phyloP scores from a whole-genome alignment of 1,284 basidiomycete species.

The Mycena citricolor region DNA sequence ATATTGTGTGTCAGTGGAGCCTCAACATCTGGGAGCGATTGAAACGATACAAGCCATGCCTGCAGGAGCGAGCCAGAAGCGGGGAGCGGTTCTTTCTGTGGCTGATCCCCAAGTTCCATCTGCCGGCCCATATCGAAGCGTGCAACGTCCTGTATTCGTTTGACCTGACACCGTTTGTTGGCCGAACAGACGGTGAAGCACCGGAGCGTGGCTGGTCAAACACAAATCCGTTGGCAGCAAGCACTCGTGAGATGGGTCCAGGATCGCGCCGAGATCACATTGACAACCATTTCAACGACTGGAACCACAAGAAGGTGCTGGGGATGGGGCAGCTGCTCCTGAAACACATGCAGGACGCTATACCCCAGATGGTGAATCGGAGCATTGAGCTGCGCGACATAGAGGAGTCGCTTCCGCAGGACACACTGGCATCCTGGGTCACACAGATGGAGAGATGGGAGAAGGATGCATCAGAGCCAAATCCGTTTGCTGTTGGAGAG shows the following conservation, averaged over 20 bases:
- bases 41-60: neutral
- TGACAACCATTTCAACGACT: constrained; percentile 32
- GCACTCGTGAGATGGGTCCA: constrained; percentile 35
- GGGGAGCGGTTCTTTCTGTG: neutral
- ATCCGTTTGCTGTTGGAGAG: constrained; percentile 2
- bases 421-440: neutral
- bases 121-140: constrained; percentile 4
- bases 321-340: constrained; percentile 11
- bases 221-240: constrained; percentile 28
- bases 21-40: constrained; percentile 13
- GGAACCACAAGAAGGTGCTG: constrained; percentile 31
- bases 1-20: constrained; percentile 25
- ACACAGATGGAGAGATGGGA: neutral
- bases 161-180: constrained; percentile 26
- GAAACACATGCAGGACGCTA: constrained; percentile 2
- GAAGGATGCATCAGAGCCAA: neutral
- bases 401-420: neutral
- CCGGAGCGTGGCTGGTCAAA: constrained; percentile 33
- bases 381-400: neutral
- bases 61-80: neutral
- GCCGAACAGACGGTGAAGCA: constrained; percentile 35
- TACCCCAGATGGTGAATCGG: neutral
- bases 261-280: constrained; percentile 33
- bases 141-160: constrained; percentile 21
- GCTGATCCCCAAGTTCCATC: constrained; percentile 15